phyloP scores from a whole-genome alignment of 2,329 filamentous ascomycete genomes.

The Sclerotinia minor region DNA sequence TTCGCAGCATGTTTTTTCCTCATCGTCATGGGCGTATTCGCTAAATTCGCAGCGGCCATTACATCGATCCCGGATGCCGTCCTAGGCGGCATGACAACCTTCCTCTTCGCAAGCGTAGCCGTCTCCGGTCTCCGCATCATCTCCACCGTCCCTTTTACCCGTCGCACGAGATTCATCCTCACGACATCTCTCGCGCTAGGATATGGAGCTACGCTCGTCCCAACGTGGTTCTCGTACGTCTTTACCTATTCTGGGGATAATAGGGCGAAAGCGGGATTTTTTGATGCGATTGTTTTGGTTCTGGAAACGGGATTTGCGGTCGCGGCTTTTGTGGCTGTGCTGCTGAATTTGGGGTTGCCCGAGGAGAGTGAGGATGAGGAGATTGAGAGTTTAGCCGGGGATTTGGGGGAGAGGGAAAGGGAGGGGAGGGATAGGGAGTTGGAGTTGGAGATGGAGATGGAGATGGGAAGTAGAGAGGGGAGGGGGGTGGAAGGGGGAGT shows the following conservation, averaged over 20 bases:
- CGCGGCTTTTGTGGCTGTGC: constrained; percentile 60
- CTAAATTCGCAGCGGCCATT: constrained; percentile 78
- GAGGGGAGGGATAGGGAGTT: constrained; percentile 13
- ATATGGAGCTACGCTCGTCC: constrained; percentile 67
- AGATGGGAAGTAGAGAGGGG: neutral
- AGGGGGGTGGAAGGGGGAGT: neutral
- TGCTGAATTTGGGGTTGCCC: constrained; percentile 68
- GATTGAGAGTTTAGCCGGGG: constrained; percentile 37
- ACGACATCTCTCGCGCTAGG: constrained; percentile 73
- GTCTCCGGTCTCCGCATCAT: constrained; percentile 79
- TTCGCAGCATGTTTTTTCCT: constrained; percentile 78
- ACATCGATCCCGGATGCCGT: constrained; percentile 71
- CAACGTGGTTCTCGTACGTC: constrained; percentile 67
- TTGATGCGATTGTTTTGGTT: constrained; percentile 70
- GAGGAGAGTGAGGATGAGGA: constrained; percentile 71
- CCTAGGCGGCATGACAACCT: constrained; percentile 74
- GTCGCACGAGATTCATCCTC: constrained; percentile 78
- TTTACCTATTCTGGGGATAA: constrained; percentile 73
- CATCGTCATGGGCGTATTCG: constrained; percentile 76
- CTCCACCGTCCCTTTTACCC: constrained; percentile 68
- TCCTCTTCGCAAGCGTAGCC: constrained; percentile 75
- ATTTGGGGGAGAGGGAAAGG: constrained; percentile 29
- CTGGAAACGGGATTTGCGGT: constrained; percentile 77
- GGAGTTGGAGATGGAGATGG: neutral
- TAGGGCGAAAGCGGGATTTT: constrained; percentile 67